Percentiles rank a stretch among this genome's conserved stretches.
These are phyloP conservation scores for Phytophthora palmivora DNA, from an alignment of 352 stramenopile species.

Conservation along the genomic window DNA sequence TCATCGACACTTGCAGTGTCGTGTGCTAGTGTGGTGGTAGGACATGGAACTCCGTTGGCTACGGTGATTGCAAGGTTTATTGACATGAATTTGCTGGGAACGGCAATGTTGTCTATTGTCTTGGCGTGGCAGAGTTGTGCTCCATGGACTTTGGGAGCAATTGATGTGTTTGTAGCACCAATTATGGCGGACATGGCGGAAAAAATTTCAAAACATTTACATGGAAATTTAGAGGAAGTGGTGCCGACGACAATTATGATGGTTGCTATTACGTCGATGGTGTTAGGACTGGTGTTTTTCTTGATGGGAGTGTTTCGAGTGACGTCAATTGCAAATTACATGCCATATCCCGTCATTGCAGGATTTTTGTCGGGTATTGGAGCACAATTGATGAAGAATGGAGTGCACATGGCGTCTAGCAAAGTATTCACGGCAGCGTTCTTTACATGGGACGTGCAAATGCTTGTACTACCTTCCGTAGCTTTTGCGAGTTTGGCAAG, in stretches of 20 bases:
- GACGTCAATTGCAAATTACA: constrained; percentile 86
- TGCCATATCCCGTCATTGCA: constrained; percentile 85
- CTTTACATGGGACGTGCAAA: constrained; percentile 64
- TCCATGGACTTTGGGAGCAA: constrained; percentile 77
- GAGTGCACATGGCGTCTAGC: constrained; percentile 78
- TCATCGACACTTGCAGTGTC: constrained; percentile 83
- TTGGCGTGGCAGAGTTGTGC: constrained; percentile 78
- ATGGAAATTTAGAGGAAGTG: constrained; percentile 66
- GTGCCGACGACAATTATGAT: constrained; percentile 80
- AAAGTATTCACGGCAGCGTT: constrained; percentile 59
- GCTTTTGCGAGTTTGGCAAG: constrained; percentile 64
- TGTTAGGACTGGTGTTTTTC: constrained; percentile 72
- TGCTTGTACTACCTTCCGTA: constrained; percentile 63
- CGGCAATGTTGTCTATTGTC: constrained; percentile 69
- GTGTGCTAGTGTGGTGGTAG: constrained; percentile 80
- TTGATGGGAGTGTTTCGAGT: constrained; percentile 74
- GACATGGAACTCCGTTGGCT: constrained; percentile 64
- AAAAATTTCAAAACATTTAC: constrained; percentile 64
- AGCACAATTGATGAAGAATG: constrained; percentile 80
- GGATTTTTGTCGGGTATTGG: constrained; percentile 85
- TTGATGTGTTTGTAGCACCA: constrained; percentile 83
- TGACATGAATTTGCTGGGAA: constrained; percentile 86
- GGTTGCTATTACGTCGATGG: constrained; percentile 69
- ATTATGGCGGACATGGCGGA: constrained; percentile 81
- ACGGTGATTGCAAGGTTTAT: constrained; percentile 80